A percentile compares a stretch with the other conserved stretches of the same genome.
Evolutionary conservation across 1,284 basidiomycete genomes (phyloP).

Genomic region (Wallemia hederae): DNA sequence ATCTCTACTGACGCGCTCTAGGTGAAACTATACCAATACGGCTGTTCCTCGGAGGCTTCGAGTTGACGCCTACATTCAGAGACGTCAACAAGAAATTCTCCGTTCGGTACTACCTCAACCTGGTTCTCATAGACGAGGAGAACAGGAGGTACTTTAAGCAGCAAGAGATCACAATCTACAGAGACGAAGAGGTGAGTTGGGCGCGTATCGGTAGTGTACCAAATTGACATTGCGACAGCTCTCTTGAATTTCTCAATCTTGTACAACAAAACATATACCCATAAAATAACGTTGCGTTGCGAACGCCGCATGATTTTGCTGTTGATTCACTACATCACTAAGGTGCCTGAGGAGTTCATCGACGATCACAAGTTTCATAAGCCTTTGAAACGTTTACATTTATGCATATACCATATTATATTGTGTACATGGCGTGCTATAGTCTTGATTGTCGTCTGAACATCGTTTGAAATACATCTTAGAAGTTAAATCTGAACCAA

Average conservation of each 20-base stretch:
- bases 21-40: slow-evolving; percentile 96
- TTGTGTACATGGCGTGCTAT: background rate
- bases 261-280: background rate
- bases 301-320: too few relatives aligned
- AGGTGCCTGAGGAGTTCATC: too few relatives aligned
- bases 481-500: background rate
- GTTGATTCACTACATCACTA: too few relatives aligned
- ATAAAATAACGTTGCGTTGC: too few relatives aligned
- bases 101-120: slow-evolving; percentile 80
- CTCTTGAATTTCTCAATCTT: background rate
- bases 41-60: slow-evolving; percentile 89
- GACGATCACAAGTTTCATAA: too few relatives aligned
- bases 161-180: slow-evolving; percentile 16
- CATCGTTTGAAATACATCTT: background rate
- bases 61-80: slow-evolving; percentile 89
- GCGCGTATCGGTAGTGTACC: background rate
- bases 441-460: too few relatives aligned
- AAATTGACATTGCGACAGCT: background rate
- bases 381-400: too few relatives aligned
- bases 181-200: background rate
- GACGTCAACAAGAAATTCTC: slow-evolving; percentile 99
- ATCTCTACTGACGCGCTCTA: slow-evolving; percentile 12
- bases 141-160: slow-evolving; percentile 85
- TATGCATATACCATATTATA: too few relatives aligned
- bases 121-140: slow-evolving; percentile 92